These are phyloP conservation scores for Phoma sp. DNA, from an alignment of 2,329 filamentous ascomycete genomes.

Conservation along the genomic window DNA sequence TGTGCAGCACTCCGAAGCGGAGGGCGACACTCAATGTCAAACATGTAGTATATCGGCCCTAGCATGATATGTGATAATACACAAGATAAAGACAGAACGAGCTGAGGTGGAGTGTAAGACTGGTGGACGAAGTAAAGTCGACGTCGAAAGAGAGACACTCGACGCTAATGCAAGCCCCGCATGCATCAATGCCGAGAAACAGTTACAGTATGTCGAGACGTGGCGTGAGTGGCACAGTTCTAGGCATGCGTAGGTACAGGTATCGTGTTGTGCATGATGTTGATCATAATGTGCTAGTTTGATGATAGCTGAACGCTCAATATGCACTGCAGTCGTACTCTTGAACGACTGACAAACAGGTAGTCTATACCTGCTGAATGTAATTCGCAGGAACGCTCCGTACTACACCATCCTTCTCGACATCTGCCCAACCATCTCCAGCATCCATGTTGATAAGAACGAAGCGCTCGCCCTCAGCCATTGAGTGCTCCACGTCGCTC, in stretches of 20 bases:
- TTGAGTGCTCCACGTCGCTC: slow-evolving; percentile 85
- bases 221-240: not conserved
- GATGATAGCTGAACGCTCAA: slow-evolving; percentile 8
- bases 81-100: not conserved
- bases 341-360: slow-evolving; percentile 24
- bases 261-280: not conserved
- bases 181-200: slow-evolving; percentile 1
- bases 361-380: slow-evolving; percentile 72
- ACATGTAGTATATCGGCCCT: not conserved
- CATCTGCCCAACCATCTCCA: slow-evolving; percentile 96
- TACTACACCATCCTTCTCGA: slow-evolving; percentile 86
- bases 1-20: not conserved
- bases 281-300: not conserved
- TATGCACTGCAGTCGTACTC: slow-evolving; percentile 17
- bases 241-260: not conserved
- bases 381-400: slow-evolving; percentile 96
- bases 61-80: too few relatives aligned
- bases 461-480: slow-evolving; percentile 89
- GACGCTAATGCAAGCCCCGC: not conserved
- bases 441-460: slow-evolving; percentile 87
- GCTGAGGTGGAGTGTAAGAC: not conserved
- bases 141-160: not conserved
- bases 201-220: not conserved
- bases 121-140: not conserved
- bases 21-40: too few relatives aligned